Evolutionary conservation across 441 rosid genomes (phyloP), one percentile per base, ranked within the genome.

Genomic region (Flueggea neowawraea): DNA sequence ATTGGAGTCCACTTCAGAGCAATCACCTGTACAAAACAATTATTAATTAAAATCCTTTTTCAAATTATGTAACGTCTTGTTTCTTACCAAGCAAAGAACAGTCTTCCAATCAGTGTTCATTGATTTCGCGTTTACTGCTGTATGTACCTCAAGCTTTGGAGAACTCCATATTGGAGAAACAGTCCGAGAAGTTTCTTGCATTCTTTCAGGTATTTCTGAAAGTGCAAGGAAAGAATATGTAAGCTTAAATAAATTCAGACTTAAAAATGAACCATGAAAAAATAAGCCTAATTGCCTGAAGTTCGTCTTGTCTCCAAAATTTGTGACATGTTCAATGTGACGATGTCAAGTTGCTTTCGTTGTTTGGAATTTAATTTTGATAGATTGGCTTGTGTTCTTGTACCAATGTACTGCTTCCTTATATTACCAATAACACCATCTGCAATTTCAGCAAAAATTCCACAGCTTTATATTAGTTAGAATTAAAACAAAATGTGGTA

Each of bases 1-100:
- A 78, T 69, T 10, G 89, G 88, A 59, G 79, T 80, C 87, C 89
- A 75, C 80, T 73, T 82, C 71, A 82, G 54, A 9, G 79, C 84
- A 69, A 86, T 73, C 58, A 56, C 81, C 84, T 84, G 82, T 50
- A 9, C 50, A 47, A 2, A 10, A 47, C 12, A 47, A 47, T 10
- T 12, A 47, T 11, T 47, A 47, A 47, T 47, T 14, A 47, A 10
- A 14, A 10, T 3, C 45, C n/a, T 14, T 4, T 12, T 47, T 47
- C 50, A 47, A 47, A 11, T 14, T 12, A 47, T 43, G 8, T 47
- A 47, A 10, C 50, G 0, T 47, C 5, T 12, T 47, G 50, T 10
- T 10, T 47, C 12, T 47, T 47, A 47, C n/a, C 4, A 47, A 47
- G n/a, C n/a, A 9, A 4, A 47, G n/a, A 47, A 47, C 50, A 47